A percentile compares a stretch with the other conserved stretches of the same genome.
These are phyloP conservation scores for Diplosphaera chodatii DNA, from an alignment of 139 green algal genomes.

Conservation along the genomic window DNA sequence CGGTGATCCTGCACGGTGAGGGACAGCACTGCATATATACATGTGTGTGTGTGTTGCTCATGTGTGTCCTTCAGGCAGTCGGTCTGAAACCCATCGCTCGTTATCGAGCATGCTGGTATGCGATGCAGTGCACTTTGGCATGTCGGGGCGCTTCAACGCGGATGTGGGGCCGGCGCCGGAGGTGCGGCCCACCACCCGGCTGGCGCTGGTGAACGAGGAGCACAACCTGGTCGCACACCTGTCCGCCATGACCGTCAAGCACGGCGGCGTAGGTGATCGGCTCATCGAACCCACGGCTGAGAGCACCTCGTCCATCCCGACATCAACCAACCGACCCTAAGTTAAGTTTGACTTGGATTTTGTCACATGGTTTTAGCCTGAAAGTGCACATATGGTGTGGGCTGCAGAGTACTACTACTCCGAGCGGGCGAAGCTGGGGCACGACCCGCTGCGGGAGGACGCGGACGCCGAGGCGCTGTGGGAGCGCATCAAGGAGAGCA, in stretches of 20 bases:
- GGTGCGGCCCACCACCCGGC: constrained; percentile 46
- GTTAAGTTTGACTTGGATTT: too few species aligned
- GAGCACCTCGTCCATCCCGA: too few species aligned
- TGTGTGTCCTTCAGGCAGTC: too few species aligned
- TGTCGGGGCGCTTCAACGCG: constrained; percentile 45
- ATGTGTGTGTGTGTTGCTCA: too few species aligned
- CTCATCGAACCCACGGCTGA: not conserved
- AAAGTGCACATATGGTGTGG: too few species aligned
- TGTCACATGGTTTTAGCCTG: too few species aligned
- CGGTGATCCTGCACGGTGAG: constrained; percentile 10
- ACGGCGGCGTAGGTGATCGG: constrained; percentile 32
- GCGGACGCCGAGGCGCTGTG: constrained; percentile 33
- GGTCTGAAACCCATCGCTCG: too few species aligned
- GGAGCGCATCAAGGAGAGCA: constrained; percentile 32
- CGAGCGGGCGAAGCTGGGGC: constrained; percentile 54
- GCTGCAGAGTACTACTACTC: constrained; percentile 46
- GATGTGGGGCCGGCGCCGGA: not conserved
- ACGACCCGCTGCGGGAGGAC: constrained; percentile 66
- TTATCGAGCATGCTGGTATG: too few species aligned
- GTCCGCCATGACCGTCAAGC: constrained; percentile 72
- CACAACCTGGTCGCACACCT: constrained; percentile 53
- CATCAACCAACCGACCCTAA: too few species aligned
- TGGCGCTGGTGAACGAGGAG: constrained; percentile 36
- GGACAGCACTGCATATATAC: too few species aligned
- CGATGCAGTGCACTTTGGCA: constrained; percentile 72